Evolutionary conservation across 148 eudicot genomes (phyloP).

Genomic region (Silene latifolia): DNA sequence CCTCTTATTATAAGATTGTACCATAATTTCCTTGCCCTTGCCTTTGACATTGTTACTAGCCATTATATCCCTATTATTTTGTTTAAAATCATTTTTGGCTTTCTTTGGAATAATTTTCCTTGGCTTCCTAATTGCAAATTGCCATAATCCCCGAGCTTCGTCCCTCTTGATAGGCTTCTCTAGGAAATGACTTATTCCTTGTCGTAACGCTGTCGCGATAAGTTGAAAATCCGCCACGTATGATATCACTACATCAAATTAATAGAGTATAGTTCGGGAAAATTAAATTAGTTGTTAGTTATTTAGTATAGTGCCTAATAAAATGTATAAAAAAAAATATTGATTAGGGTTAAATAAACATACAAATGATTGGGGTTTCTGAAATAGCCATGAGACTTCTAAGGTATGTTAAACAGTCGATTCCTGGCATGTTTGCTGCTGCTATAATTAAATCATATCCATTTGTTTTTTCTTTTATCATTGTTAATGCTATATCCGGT

Average conservation of each 20-base stretch:
- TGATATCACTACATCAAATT: conserved; percentile 28
- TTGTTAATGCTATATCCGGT: conserved; percentile 28
- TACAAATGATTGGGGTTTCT: conserved; percentile 33
- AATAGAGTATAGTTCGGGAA: not conserved
- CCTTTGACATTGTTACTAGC: not conserved
- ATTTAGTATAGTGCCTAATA: too few relatives aligned
- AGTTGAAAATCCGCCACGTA: conserved; percentile 1
- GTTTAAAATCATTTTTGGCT: not conserved
- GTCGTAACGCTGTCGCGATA: conserved; percentile 7
- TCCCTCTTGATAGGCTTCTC: conserved; percentile 23
- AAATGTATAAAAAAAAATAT: not conserved
- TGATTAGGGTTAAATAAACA: not conserved
- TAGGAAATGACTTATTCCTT: conserved; percentile 28
- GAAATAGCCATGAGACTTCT: not conserved
- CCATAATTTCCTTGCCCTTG: conserved; percentile 16
- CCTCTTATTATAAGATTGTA: conserved; percentile 9
- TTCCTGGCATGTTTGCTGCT: conserved; percentile 29
- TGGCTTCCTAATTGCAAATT: conserved; percentile 23
- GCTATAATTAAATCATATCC: conserved; percentile 32
- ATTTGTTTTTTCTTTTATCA: conserved; percentile 19
- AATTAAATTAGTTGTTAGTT: not conserved
- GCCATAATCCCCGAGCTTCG: conserved; percentile 29
- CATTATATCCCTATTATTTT: not conserved
- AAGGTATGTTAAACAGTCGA: conserved; percentile 28
- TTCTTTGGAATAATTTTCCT: not conserved